These are phyloP conservation scores for Pseudogymnoascus sp. DNA, from an alignment of 2,329 filamentous ascomycete species.

Conservation along the genomic window DNA sequence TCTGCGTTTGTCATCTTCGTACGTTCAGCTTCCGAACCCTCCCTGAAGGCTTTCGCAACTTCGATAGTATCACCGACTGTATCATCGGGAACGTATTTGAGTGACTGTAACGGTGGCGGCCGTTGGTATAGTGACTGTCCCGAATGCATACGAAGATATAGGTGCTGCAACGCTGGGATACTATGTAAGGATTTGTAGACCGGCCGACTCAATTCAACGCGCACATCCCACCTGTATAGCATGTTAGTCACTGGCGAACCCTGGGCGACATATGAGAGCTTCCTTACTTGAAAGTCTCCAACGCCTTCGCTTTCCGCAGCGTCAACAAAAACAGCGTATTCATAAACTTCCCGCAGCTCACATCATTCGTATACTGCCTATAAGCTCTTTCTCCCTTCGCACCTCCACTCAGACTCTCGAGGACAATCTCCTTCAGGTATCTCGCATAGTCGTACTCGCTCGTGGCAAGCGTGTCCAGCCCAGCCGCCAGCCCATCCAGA, in stretches of 20 bases:
- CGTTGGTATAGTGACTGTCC: constrained; percentile 46
- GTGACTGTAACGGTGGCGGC: constrained; percentile 35
- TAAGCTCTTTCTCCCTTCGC: constrained; percentile 45
- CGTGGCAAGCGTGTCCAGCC: constrained; percentile 52
- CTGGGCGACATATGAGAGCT: neutral
- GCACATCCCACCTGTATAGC: constrained; percentile 49
- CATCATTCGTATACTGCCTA: constrained; percentile 43
- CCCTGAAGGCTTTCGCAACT: neutral
- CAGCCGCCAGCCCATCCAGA: constrained; percentile 48
- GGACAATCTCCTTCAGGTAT: constrained; percentile 45
- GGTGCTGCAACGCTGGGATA: constrained; percentile 41
- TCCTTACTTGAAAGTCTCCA: constrained; percentile 48
- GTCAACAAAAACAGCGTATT: constrained; percentile 51
- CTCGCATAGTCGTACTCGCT: constrained; percentile 56
- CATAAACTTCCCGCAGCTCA: constrained; percentile 54
- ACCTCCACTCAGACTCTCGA: constrained; percentile 47
- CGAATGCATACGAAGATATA: constrained; percentile 51
- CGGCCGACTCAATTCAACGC: constrained; percentile 50
- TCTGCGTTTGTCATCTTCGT: neutral
- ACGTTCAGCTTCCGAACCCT: neutral
- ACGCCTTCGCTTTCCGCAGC: constrained; percentile 42
- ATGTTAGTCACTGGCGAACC: neutral
- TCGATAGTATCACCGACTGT: neutral
- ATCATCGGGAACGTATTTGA: neutral
- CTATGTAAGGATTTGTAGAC: constrained; percentile 49